Evolutionary conservation across 257 asterid genomes (phyloP).

Genomic region (Verbascum thapsus): DNA sequence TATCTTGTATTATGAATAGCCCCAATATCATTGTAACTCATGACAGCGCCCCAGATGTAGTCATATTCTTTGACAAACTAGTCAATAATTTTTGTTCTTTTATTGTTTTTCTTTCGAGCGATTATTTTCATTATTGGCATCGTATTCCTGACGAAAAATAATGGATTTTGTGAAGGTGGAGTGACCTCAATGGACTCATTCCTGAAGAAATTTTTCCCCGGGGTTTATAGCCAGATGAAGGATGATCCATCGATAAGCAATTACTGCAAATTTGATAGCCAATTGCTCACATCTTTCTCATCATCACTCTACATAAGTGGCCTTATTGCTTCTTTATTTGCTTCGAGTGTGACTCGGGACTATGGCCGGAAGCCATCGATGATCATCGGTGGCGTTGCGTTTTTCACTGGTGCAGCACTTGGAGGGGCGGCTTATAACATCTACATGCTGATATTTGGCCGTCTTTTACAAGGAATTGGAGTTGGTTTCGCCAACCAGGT

Average conservation of each 20-base stretch:
- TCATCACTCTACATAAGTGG: conserved; percentile 42
- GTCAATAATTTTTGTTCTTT: too few species aligned
- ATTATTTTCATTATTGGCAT: too few species aligned
- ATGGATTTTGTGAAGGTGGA: background rate
- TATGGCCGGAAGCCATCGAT: conserved; percentile 45
- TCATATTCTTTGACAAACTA: too few species aligned
- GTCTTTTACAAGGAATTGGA: conserved; percentile 43
- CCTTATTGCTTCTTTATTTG: conserved; percentile 40
- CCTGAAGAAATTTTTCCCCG: conserved; percentile 45
- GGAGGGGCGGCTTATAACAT: conserved; percentile 40
- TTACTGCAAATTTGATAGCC: conserved; percentile 32
- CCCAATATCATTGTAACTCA: too few species aligned
- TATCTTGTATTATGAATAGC: too few species aligned
- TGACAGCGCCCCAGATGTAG: too few species aligned
- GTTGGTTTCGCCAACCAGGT: conserved; percentile 52
- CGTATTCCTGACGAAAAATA: too few species aligned
- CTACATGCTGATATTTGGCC: conserved; percentile 39
- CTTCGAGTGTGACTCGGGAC: conserved; percentile 37
- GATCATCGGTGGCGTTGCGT: conserved; percentile 37
- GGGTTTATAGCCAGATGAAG: conserved; percentile 32
- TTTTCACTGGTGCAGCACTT: conserved; percentile 38
- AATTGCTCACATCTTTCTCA: conserved; percentile 36
- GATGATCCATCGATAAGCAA: conserved; percentile 25
- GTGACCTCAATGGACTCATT: conserved; percentile 44
- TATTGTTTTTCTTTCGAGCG: too few species aligned